Base-by-base conservation (phyloP, 495 filamentous ascomycete species). In the Podospora pseudoanserina region DNA sequence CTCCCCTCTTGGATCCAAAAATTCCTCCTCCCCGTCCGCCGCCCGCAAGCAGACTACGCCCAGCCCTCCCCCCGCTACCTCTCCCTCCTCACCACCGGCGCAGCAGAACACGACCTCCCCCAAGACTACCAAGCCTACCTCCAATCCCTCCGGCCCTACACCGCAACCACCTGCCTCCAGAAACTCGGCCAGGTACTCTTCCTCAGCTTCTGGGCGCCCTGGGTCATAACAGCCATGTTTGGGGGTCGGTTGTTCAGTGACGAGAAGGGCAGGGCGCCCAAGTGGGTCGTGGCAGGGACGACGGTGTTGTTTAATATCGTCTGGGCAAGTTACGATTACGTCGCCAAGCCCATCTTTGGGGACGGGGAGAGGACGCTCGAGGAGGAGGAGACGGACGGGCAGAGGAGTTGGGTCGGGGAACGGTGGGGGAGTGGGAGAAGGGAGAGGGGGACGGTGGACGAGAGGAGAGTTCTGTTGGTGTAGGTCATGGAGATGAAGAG, bases 31-130 rank as follows among this genome's bases (percentile, higher is more conserved):
- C 79, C 77, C 60, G 72, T 72, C n/a, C 75, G 67, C 55, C 88
- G 91, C 13, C 88, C 89, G 3, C 83, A 90, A 65, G 83, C 86
- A 2, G 78, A 79, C 63, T 91, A 92, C 71, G 90, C 92, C 2
- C 93, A 98, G 76, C 87, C 95, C 0, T 96, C 92, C 3, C 82
- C 85, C 19, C 87, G 94, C 0, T 98, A 99, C 74, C 82, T 98
- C 5, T 84, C 86, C 27, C 81, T 98, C 26, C 85, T 99, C 70
- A 84, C 80, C 20, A 85, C 86, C 66, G 95, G 95, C 9, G 93
- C 92, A 5, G 77, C 76, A 9, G 92, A 99, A 77, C 89, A 93
- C 76, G 80, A 83, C 13, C 81, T 99, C 0, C 95, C 95, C 0
- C 68, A 80, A 0, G 87, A 90, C 44, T 99, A 97, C 73, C 84